phyloP scores from a whole-genome alignment of 495 filamentous ascomycete genomes.

The Hypoxylon intermedium region DNA sequence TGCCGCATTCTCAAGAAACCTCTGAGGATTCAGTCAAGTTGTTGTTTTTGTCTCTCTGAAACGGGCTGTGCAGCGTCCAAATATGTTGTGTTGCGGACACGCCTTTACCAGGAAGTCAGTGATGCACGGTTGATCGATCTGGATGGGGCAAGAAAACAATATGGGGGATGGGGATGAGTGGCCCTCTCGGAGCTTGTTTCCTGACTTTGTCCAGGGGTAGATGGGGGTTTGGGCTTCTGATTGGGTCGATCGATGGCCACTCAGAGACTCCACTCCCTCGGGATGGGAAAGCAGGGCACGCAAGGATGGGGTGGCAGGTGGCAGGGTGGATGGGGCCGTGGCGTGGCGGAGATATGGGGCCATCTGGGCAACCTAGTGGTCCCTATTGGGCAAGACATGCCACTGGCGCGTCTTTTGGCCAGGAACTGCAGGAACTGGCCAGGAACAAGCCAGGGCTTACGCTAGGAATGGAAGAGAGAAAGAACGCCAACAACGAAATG shows the following conservation, averaged over 20 bases:
- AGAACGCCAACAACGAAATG: slow-evolving; percentile 13
- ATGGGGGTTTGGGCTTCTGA: slow-evolving; percentile 1
- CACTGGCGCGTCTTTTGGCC: slow-evolving; percentile 15
- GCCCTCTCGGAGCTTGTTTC: slow-evolving; percentile 31
- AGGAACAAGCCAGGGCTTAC: too few species aligned
- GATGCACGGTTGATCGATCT: slow-evolving; percentile 11
- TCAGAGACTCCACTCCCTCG: slow-evolving; percentile 23
- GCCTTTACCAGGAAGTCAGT: background rate
- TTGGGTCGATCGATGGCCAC: slow-evolving; percentile 30
- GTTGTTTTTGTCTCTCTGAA: slow-evolving; percentile 10
- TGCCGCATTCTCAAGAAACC: background rate
- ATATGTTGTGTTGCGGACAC: background rate
- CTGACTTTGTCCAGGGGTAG: slow-evolving; percentile 24
- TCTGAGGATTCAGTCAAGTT: slow-evolving; percentile 20
- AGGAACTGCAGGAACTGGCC: too few species aligned
- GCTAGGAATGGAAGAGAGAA: slow-evolving; percentile 13
- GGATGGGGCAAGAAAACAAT: background rate
- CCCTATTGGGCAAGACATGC: slow-evolving; percentile 2
- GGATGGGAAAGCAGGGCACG: slow-evolving; percentile 34
- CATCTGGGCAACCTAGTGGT: background rate
- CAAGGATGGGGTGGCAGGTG: slow-evolving; percentile 13
- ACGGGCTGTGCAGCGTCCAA: background rate
- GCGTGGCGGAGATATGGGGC: slow-evolving; percentile 10
- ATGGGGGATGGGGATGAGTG: slow-evolving; percentile 17
- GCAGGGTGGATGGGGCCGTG: slow-evolving; percentile 19